Evolutionary conservation across 805 yeast genomes (phyloP), one percentile per base, ranked within the genome.

Genomic region (Ogataea nonfermentans): DNA sequence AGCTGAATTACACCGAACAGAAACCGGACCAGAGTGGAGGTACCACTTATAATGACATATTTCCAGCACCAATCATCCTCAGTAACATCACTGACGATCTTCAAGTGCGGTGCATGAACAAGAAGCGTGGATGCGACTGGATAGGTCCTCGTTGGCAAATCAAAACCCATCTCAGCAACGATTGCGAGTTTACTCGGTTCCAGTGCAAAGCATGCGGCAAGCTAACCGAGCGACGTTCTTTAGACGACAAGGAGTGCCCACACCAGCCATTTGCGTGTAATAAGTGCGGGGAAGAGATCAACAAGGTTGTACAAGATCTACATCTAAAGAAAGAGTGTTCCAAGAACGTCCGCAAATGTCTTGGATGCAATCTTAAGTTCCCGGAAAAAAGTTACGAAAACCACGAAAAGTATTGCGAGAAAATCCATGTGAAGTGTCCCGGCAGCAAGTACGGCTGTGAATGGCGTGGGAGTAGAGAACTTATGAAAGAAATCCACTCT

Each of bases 51-150:
- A 53, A 53, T 16, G 71, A 67, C 28, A 52, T 66, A 11, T 64
- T 49, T 33, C 76, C 78, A 4, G 73, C 85, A 2, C 85, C 87
- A 0, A 69, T 78, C 15, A 60, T 81, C 6, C 62, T 81, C 3
- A 57, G 73, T n/a, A 78, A 79, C 48, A 68, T 82, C 49, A 66
- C 79, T 1, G 84, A 81, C 53, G 85, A 80, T 29, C 64, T 81
- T 32, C 61, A 66, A 32, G 85, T 81, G 2, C 57, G 56, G 34
- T 81, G 89, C 52, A 64, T 79, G 35, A 74, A 76, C 48, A 35
- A 47, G 6, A 61, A 53, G 27, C 54, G 81, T 32, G 87, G 86
- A 0, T 81, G 88, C 53, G 53, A 44, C 1, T 74, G 79, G 77
- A 50, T 47, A 4, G 84, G 82, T 3, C 67, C 74, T 39, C 61